Evolutionary conservation across 2,329 filamentous ascomycete genomes (phyloP).

Genomic region (Colletotrichum aenigma): DNA sequence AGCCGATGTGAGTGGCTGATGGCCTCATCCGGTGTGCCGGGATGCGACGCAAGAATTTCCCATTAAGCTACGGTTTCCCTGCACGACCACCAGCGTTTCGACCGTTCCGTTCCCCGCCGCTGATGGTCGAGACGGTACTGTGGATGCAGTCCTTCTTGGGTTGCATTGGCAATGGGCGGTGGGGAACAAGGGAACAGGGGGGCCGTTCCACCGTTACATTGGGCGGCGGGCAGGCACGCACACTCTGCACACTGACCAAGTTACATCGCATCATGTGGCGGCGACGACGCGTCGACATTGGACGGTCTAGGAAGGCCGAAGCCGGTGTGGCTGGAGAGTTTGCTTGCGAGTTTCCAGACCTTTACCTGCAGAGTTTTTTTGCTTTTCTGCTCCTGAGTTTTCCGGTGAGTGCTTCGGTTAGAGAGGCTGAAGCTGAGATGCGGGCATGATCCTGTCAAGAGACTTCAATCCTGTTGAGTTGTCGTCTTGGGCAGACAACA

Average conservation of each 20-base stretch:
- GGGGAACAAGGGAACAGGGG: background rate
- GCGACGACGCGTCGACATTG: slow-evolving; percentile 5
- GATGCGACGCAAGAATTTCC: slow-evolving; percentile 2
- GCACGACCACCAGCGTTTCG: background rate
- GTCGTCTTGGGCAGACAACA: background rate
- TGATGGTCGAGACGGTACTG: slow-evolving; percentile 1
- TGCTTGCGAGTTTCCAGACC: background rate
- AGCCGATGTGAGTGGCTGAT: slow-evolving; percentile 10
- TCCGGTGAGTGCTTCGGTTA: background rate
- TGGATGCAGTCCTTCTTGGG: background rate
- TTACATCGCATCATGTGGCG: slow-evolving; percentile 17
- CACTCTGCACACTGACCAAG: background rate
- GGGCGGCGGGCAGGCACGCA: background rate
- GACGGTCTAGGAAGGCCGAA: background rate
- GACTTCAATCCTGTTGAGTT: background rate
- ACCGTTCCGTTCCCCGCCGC: background rate
- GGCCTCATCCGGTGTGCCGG: background rate
- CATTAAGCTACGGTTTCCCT: background rate
- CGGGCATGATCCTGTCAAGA: slow-evolving; percentile 9
- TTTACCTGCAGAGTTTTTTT: background rate
- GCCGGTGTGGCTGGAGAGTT: slow-evolving; percentile 10
- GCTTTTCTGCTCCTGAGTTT: background rate
- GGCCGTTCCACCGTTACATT: slow-evolving; percentile 19
- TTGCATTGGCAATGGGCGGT: background rate
- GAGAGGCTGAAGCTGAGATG: background rate